A percentile compares a stretch with the other conserved stretches of the same genome.
phyloP scores from a whole-genome alignment of 2,329 filamentous ascomycete genomes.

The Dryadomyces quercus-mongolicae region DNA sequence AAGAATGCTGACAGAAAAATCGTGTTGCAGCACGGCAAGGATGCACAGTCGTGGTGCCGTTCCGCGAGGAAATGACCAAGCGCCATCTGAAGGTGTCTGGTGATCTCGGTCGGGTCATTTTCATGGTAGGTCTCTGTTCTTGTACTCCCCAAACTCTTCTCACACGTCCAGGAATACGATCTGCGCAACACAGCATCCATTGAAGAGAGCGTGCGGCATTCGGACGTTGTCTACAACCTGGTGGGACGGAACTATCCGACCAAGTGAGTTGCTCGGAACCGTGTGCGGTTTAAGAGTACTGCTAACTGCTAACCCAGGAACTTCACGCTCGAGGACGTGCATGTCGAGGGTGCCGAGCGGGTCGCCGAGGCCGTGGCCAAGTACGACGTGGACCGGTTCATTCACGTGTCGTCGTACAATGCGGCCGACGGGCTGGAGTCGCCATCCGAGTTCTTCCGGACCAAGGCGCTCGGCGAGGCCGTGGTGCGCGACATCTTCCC shows the following conservation, averaged over 20 bases:
- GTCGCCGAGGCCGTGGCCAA: slow-evolving; percentile 93
- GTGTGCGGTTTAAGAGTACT: neutral
- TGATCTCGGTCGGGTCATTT: slow-evolving; percentile 80
- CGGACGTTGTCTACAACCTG: slow-evolving; percentile 94
- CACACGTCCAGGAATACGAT: slow-evolving; percentile 67
- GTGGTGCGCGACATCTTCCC: slow-evolving; percentile 83
- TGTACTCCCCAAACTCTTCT: slow-evolving; percentile 1
- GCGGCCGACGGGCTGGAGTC: slow-evolving; percentile 70
- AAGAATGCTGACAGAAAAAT: neutral
- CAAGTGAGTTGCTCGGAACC: slow-evolving; percentile 52
- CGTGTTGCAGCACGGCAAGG: slow-evolving; percentile 62
- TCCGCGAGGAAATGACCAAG: slow-evolving; percentile 95
- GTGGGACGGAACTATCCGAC: slow-evolving; percentile 91
- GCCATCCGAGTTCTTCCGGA: slow-evolving; percentile 77
- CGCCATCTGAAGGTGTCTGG: slow-evolving; percentile 93
- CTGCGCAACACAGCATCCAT: slow-evolving; percentile 89
- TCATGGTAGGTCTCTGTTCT: slow-evolving; percentile 47
- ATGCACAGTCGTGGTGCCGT: slow-evolving; percentile 89
- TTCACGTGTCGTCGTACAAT: slow-evolving; percentile 94
- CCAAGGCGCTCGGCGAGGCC: slow-evolving; percentile 77
- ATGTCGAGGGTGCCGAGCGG: slow-evolving; percentile 82
- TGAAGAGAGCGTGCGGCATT: slow-evolving; percentile 92
- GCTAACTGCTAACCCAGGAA: slow-evolving; percentile 51
- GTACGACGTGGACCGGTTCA: slow-evolving; percentile 93
- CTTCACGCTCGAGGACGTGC: slow-evolving; percentile 84